Evolutionary conservation across 2,329 filamentous ascomycete species (phyloP), one percentile per base, ranked within the genome.

Genomic region (Fusarium succisae): DNA sequence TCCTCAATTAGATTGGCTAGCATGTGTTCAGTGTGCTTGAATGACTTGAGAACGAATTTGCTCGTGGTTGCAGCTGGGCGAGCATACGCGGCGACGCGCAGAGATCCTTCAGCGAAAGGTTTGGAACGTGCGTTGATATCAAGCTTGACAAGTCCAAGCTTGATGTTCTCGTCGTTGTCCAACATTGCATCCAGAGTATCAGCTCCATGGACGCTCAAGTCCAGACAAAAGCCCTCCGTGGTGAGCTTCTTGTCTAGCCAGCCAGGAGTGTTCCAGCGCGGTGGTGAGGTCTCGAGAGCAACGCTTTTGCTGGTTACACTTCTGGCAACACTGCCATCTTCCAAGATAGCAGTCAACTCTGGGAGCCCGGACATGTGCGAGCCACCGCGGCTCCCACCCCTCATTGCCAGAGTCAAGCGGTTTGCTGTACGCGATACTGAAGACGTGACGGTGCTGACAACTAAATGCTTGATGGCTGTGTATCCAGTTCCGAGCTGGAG

Each of bases 131-230:
- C 78, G 18, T 72, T 73, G 26, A 84, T 75, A 12, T 76, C 80
- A 8, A 84, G 78, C 30, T 83, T 66, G 26, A 76, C 77, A 18
- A 78, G 72, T 54, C 77, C 78, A 43, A 83, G 65, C 54, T 73
- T 79, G 63, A 83, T 83, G 54, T 81, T 81, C 18, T 81, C 79
- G 61, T 83, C 81, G 43, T 69, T 53, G 18, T 63, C 74, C 74
- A 84, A 81, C 81, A 84, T 83, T 14, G 78, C 70, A 60, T 82
- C 76, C 32, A 84, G 81, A 5, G 79, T 79, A 26, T 39, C 69
- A 13, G 72, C 69, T 28, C 72, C 69, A 41, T 81, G 76, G 3
- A 74, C 69, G 0, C 76, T 71, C 3, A 80, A 66, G 30, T 82
- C 80, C 3, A 80, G 76, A 6, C 73, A 81, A 53, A 81, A 83